Percentiles rank a stretch among this genome's conserved stretches.
phyloP scores from a whole-genome alignment of 2,329 filamentous ascomycete species.

The Hypocrella siamensis region DNA sequence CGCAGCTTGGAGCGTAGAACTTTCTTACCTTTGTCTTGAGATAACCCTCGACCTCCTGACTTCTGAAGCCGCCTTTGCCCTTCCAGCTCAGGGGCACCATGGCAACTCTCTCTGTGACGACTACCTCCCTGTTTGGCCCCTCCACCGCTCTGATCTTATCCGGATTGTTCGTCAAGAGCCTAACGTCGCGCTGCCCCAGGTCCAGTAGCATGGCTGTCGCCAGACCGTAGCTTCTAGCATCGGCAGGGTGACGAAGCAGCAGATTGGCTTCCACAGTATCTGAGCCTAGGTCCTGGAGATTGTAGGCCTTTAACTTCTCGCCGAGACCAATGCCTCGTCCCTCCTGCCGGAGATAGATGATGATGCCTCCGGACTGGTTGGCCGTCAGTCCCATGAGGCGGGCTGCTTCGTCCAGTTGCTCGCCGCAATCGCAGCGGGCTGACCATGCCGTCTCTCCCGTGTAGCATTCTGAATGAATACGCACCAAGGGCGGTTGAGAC shows the following conservation, averaged over 20 bases:
- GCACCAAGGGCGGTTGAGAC: constrained; percentile 50
- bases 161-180: constrained; percentile 88
- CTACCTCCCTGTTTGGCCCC: constrained; percentile 73
- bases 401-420: constrained; percentile 92
- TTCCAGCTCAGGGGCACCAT: constrained; percentile 96
- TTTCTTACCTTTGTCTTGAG: constrained; percentile 81
- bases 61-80: constrained; percentile 66
- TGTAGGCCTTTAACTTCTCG: constrained; percentile 96
- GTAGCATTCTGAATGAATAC: constrained; percentile 97
- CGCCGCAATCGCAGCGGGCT: constrained; percentile 90
- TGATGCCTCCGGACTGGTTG: constrained; percentile 60
- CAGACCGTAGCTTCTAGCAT: constrained; percentile 88
- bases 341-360: constrained; percentile 91
- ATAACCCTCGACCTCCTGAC: constrained; percentile 85
- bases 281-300: constrained; percentile 89
- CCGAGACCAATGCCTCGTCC: constrained; percentile 87
- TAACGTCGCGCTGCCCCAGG: constrained; percentile 62
- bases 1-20: background rate
- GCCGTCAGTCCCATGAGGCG: constrained; percentile 69
- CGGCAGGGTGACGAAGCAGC: constrained; percentile 77
- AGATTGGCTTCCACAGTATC: constrained; percentile 96
- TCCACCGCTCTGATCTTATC: constrained; percentile 94
- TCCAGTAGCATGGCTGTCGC: constrained; percentile 89
- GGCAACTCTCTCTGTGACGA: constrained; percentile 76
- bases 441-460: constrained; percentile 98